These are phyloP conservation scores for Artemisia argyi DNA, from an alignment of 129 eudicot species.

Conservation along the genomic window DNA sequence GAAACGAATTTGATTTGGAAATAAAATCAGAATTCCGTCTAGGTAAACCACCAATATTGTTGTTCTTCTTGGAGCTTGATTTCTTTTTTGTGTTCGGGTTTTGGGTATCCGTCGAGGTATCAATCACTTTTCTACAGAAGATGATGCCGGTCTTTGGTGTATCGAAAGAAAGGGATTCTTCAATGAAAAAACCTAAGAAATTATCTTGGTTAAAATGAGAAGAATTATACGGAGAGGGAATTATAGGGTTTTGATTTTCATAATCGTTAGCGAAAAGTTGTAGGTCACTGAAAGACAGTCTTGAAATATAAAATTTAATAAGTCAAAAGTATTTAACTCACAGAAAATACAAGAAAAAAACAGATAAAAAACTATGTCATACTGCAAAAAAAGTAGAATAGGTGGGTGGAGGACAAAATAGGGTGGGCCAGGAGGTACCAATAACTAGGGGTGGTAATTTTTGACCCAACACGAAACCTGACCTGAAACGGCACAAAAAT, in stretches of 20 bases:
- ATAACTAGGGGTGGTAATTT: too few relatives aligned
- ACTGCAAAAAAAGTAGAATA: too few relatives aligned
- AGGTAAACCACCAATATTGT: not conserved
- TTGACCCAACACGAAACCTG: too few relatives aligned
- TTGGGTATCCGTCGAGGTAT: constrained; percentile 4
- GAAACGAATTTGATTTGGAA: too few relatives aligned
- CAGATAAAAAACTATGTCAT: too few relatives aligned
- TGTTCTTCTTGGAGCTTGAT: not conserved
- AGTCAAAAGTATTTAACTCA: too few relatives aligned
- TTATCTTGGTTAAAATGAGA: not conserved
- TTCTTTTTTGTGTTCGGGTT: not conserved
- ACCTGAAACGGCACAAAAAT: too few relatives aligned
- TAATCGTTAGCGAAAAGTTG: not conserved
- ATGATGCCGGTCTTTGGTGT: not conserved
- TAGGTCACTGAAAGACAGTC: constrained; percentile 31
- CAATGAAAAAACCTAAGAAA: constrained; percentile 18
- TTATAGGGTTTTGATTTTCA: not conserved
- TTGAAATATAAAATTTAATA: too few relatives aligned
- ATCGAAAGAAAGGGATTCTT: not conserved
- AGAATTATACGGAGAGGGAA: not conserved
- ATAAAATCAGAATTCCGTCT: not conserved
- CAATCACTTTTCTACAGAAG: constrained; percentile 23
- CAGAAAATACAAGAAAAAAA: too few relatives aligned
- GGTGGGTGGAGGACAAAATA: too few relatives aligned
- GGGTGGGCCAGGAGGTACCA: too few relatives aligned